phyloP scores from a whole-genome alignment of 2,329 filamentous ascomycete genomes.

The Beauveria asiatica region DNA sequence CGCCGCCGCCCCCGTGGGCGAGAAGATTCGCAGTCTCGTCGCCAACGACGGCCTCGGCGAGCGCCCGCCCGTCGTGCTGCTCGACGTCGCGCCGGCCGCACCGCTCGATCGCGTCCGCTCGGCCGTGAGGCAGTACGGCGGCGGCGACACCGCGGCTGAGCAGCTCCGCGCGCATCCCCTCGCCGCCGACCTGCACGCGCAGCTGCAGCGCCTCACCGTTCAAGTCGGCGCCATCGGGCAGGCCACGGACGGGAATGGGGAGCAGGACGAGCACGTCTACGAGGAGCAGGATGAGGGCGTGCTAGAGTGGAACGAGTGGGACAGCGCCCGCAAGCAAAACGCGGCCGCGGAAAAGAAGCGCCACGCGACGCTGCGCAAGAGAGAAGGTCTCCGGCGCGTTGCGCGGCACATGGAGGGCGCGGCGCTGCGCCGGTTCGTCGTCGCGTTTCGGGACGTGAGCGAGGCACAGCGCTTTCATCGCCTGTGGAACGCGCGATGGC shows the following conservation, averaged over 20 bases:
- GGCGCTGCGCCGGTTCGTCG: constrained; percentile 21
- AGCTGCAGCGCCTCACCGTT: background rate
- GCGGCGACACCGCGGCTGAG: no score
- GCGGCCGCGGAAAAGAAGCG: background rate
- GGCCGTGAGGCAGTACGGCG: constrained; percentile 35
- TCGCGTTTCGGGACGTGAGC: constrained; percentile 23
- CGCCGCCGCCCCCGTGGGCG: constrained; percentile 18
- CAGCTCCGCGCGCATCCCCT: constrained; percentile 13
- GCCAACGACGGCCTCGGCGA: constrained; percentile 16
- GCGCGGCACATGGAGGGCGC: background rate
- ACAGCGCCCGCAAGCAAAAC: no score
- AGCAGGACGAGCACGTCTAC: background rate
- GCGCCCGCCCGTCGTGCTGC: constrained; percentile 22
- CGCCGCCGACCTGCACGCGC: background rate
- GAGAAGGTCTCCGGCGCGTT: background rate
- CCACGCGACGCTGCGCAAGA: background rate
- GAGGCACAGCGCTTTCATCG: constrained; percentile 33
- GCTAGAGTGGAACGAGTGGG: no score
- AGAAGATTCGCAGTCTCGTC: constrained; percentile 18
- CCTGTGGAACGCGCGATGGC: constrained; percentile 30
- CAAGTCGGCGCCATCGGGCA: background rate
- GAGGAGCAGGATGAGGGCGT: background rate
- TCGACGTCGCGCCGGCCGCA: constrained; percentile 23
- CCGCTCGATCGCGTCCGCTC: constrained; percentile 25
- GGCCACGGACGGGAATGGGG: background rate